Percentiles rank a stretch among this genome's conserved stretches.
Evolutionary conservation across 2,329 filamentous ascomycete species (phyloP).

Genomic region (Diaporthe nobilis): DNA sequence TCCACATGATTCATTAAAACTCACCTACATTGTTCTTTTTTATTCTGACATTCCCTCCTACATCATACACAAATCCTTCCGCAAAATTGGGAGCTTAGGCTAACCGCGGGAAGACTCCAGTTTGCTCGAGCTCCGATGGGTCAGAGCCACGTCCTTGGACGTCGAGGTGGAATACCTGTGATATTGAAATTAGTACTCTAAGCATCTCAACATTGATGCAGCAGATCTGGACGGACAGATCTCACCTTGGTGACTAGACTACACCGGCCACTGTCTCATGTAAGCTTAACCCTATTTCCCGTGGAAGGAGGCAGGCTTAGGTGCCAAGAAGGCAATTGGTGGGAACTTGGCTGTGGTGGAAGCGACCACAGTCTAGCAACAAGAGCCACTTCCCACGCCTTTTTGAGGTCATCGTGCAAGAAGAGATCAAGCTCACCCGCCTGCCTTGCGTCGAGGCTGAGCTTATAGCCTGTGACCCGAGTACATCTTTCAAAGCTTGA

Average conservation of each 20-base stretch:
- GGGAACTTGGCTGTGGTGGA: background rate
- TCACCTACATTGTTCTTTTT: conserved; percentile 42
- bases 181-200: background rate
- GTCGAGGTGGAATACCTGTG: background rate
- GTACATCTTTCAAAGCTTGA: background rate
- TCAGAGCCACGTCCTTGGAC: background rate
- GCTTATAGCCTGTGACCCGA: no score
- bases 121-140: background rate
- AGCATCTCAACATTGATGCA: no score
- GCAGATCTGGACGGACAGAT: background rate
- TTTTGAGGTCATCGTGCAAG: background rate
- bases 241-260: background rate
- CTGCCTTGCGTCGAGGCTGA: no score
- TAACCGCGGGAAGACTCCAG: background rate
- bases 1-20: conserved; percentile 40
- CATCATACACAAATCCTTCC: background rate
- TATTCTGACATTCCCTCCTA: background rate
- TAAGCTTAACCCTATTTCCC: background rate
- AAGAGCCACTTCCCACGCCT: background rate
- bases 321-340: background rate
- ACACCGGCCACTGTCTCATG: background rate
- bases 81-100: background rate
- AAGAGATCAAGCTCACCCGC: no score
- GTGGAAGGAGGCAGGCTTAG: background rate
- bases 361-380: background rate